Evolutionary conservation across 768 basidiomycete genomes (phyloP).

Genomic region (Neoboletus magnificus): DNA sequence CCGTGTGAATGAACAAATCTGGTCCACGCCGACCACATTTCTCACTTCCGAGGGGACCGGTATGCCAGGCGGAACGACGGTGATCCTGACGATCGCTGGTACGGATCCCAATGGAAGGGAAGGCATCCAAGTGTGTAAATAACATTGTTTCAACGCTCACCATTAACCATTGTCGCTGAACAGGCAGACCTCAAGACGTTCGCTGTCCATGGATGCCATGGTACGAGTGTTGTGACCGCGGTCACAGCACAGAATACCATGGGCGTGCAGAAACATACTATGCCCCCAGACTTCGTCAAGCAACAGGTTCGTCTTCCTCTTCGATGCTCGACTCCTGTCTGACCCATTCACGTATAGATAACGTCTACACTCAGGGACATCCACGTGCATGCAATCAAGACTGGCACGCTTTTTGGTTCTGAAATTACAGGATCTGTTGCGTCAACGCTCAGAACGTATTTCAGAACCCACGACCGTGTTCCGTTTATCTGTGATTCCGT

Average conservation of each 20-base stretch:
- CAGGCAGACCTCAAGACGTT: constrained; percentile 4
- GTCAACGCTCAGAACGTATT: neutral
- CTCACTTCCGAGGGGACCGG: neutral
- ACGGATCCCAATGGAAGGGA: constrained; percentile 1
- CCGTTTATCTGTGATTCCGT: constrained; percentile 1
- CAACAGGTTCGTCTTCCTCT: neutral
- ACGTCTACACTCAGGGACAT: neutral
- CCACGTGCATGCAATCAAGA: neutral
- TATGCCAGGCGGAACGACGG: neutral
- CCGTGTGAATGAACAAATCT: neutral
- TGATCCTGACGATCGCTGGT: neutral
- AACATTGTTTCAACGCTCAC: no score
- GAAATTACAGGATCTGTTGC: neutral
- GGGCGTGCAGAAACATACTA: neutral
- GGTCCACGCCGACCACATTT: neutral
- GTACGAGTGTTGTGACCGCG: constrained; percentile 5
- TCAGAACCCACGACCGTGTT: neutral
- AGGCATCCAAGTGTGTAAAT: neutral
- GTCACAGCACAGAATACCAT: neutral
- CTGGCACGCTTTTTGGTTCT: neutral
- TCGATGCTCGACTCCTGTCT: neutral
- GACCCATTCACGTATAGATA: neutral
- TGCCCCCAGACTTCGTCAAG: neutral
- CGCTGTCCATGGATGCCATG: constrained; percentile 2
- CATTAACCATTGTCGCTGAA: neutral